Percentiles rank a stretch among this genome's conserved stretches.
phyloP scores from a whole-genome alignment of 768 basidiomycete genomes.

The Mycena amicta region DNA sequence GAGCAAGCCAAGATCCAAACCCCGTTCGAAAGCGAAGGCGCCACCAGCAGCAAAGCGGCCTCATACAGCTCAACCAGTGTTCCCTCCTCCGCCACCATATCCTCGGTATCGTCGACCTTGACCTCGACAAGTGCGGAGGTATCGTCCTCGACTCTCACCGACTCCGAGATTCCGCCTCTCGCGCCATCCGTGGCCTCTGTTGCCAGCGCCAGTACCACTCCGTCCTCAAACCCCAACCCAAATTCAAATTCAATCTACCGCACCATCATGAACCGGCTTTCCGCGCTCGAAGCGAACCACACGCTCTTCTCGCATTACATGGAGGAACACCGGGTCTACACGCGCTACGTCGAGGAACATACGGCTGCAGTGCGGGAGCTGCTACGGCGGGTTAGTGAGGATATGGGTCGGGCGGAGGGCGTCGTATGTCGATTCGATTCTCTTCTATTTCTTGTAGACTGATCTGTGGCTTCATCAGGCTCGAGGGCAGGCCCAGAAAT shows the following conservation, averaged over 20 bases:
- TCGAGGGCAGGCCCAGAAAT: conserved; percentile 72
- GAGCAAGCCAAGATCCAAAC: neutral
- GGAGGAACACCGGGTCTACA: conserved; percentile 7
- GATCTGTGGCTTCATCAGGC: conserved; percentile 42
- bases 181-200: conserved; percentile 2
- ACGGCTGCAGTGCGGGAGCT: conserved; percentile 73
- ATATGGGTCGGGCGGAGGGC: conserved; percentile 77
- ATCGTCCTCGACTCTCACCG: neutral
- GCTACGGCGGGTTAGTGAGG: conserved; percentile 72
- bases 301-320: conserved; percentile 57
- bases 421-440: conserved; percentile 49
- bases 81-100: neutral
- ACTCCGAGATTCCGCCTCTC: neutral
- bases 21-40: neutral
- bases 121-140: neutral
- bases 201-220: neutral
- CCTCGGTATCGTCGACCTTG: neutral
- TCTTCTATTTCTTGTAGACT: neutral
- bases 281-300: conserved; percentile 83
- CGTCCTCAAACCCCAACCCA: neutral
- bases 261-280: conserved; percentile 92
- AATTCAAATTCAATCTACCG: conserved; percentile 91
- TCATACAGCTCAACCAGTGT: neutral
- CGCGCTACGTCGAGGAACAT: conserved; percentile 89
- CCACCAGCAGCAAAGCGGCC: neutral